Evolutionary conservation across 2,329 filamentous ascomycete genomes (phyloP), one percentile per base, ranked within the genome.

Genomic region (Colletotrichum tabaci): DNA sequence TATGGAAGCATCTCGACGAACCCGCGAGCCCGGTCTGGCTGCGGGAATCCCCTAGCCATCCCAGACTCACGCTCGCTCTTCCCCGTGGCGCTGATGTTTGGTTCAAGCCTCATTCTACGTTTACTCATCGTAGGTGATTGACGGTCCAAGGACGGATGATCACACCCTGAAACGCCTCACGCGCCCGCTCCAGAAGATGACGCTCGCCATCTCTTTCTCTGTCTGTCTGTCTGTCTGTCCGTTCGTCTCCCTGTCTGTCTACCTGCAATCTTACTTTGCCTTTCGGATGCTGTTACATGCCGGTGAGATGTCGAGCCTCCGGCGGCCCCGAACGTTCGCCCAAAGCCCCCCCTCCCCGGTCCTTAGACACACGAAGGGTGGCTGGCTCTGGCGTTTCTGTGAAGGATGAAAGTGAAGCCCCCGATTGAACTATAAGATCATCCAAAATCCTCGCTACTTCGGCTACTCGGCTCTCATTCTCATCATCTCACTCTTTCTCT

Each of bases 371-470:
- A 23, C 40, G n/a, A 13, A 47, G 30, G 38, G n/a, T n/a, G 15
- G 21, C n/a, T n/a, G 9, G 21, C n/a, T 35, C 30, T 23, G 30
- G 26, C 9, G 23, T 26, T 44, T 6, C n/a, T 40, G 21, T 42
- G 12, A n/a, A n/a, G 2, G 61, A 38, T 15, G 49, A 38, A 38
- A 44, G 50, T 42, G 18, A 68, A 26, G 46, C 40, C 35, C 40
- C 44, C 46, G 42, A 12, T 55, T 15, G 46, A 50, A 21, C 57
- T 57, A 71, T 67, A 67, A 71, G 56, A 67, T 57, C 63, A 44
- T 26, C 50, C 50, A 47, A 52, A 5, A n/a, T 40, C 63, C 30
- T 66, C 46, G 42, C 16, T 21, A 15, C 15, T 30, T n/a, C 15
- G 7, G 12, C 23, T 50, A 15, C 21, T n/a, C 13, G 13, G 12